phyloP scores from a whole-genome alignment of 768 basidiomycete species.

The Trichaptum fuscoviolaceum region DNA sequence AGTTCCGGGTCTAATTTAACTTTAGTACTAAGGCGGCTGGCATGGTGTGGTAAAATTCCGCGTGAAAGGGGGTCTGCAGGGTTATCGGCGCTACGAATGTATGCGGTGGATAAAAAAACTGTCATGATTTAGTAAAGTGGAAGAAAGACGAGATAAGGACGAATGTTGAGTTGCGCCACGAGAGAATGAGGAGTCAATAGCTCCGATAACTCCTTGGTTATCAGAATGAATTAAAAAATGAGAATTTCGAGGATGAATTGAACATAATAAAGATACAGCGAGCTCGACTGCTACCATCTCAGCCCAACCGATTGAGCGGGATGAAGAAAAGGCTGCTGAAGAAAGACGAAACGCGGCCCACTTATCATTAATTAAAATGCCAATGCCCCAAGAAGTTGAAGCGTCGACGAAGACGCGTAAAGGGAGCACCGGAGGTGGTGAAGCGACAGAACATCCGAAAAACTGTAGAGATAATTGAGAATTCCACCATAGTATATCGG shows the following conservation, averaged over 20 bases:
- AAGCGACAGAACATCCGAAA: constrained; percentile 12
- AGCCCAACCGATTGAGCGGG: constrained; percentile 36
- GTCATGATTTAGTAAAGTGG: background rate
- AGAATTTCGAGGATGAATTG: constrained; percentile 16
- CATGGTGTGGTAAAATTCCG: background rate
- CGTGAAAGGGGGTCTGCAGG: background rate
- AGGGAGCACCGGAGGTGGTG: constrained; percentile 12
- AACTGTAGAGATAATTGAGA: constrained; percentile 9
- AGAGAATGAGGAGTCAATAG: constrained; percentile 23
- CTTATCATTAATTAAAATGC: constrained; percentile 25
- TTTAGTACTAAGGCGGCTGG: background rate
- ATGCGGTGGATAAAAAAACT: background rate
- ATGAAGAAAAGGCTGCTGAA: constrained; percentile 23
- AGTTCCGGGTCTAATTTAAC: background rate
- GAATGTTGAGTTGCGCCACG: constrained; percentile 8
- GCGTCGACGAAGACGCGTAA: constrained; percentile 36
- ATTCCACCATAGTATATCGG: constrained; percentile 26
- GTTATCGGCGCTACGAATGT: background rate
- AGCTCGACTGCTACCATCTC: constrained; percentile 42
- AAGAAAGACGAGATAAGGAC: background rate
- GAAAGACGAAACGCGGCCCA: constrained; percentile 39
- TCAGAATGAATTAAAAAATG: constrained; percentile 33
- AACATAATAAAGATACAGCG: constrained; percentile 28
- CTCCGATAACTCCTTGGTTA: constrained; percentile 35
- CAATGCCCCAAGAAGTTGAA: constrained; percentile 36